These are phyloP conservation scores for Elongisporangium prolatum DNA, from an alignment of 352 stramenopile species.

Conservation along the genomic window DNA sequence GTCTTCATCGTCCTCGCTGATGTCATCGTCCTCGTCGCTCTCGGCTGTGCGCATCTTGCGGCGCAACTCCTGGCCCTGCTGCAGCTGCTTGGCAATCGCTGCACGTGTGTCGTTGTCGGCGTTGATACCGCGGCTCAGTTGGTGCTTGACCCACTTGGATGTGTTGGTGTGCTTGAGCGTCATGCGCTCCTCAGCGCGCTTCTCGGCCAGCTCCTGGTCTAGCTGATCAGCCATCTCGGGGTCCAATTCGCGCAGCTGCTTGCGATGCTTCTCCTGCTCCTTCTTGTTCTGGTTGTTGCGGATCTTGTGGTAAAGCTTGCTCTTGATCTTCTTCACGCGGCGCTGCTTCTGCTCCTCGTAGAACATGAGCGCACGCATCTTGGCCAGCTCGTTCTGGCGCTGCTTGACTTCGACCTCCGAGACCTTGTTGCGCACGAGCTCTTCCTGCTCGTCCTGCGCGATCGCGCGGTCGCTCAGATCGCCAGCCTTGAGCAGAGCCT, in stretches of 20 bases:
- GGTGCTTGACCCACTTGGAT: conserved; percentile 95
- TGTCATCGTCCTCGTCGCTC: conserved; percentile 59
- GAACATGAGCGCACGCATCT: conserved; percentile 97
- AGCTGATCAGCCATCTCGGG: conserved; percentile 62
- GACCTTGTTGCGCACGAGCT: conserved; percentile 70
- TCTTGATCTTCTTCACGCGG: conserved; percentile 99
- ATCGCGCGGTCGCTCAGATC: conserved; percentile 57
- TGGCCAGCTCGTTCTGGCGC: conserved; percentile 91
- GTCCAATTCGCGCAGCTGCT: conserved; percentile 75
- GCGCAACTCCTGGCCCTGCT: conserved; percentile 89
- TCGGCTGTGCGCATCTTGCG: conserved; percentile 87
- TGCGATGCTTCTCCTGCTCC: conserved; percentile 81
- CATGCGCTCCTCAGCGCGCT: conserved; percentile 95
- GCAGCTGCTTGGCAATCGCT: conserved; percentile 87
- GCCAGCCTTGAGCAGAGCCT: conserved; percentile 50
- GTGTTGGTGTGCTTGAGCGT: conserved; percentile 98
- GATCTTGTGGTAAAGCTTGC: conserved; percentile 98
- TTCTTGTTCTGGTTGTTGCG: conserved; percentile 92
- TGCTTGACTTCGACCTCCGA: conserved; percentile 74
- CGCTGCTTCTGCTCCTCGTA: conserved; percentile 98
- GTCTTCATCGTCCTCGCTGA: conserved; percentile 41
- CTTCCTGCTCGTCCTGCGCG: conserved; percentile 62
- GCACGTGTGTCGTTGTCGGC: conserved; percentile 90
- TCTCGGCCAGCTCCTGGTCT: conserved; percentile 84
- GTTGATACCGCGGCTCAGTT: conserved; percentile 89